Evolutionary conservation across 768 basidiomycete species (phyloP), one percentile per base, ranked within the genome.

Genomic region (Dendrothele bispora): DNA sequence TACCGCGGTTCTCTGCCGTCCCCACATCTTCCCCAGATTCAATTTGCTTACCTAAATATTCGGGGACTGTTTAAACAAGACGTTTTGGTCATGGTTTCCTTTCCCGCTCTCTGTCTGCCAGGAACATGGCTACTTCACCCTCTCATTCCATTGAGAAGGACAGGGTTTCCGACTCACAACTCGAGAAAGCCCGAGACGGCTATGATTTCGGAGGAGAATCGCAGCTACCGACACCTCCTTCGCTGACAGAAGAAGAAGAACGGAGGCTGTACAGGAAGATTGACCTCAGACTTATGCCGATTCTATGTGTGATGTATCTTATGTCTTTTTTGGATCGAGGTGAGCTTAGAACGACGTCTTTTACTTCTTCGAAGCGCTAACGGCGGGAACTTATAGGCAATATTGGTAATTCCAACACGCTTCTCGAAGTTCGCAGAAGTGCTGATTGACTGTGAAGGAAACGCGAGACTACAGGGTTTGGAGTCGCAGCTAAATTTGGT

Each of bases 381-480:
- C 30, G n/a, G 30, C 38, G 20, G 47, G 5, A 20, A 7, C 7
- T 37, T 51, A 4, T 49, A 83, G 82, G 76, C 35, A 83, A 83
- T 49, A 82, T 83, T 29, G 81, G 82, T 78, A 50, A 22, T 65
- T 54, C 24, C 18, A 43, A 22, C 11, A 21, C 42, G 17, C 18
- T 29, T 36, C 11, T 20, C 21, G 47, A 2, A 34, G 17, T 7
- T 30, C 2, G 7, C 5, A 30, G 8, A 35, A 3, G 12, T 2
- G 5, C 20, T 22, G 11, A 6, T 20, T 30, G 45, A 53, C 38
- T 56, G 56, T 39, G 35, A n/a, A n/a, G 84, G 83, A 30, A 87
- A 88, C 56, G 86, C 86, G 2, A 81, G 74, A 50, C 63, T 88
- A 1, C 80, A 83, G 55, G 88, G 88, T 2, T 63, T 91, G 3